Percentiles rank a stretch among this genome's conserved stretches.
Conservation (phyloP, 225 moss, liverwort and hornwort species). For the Antitrichia curtipendula region DNA sequence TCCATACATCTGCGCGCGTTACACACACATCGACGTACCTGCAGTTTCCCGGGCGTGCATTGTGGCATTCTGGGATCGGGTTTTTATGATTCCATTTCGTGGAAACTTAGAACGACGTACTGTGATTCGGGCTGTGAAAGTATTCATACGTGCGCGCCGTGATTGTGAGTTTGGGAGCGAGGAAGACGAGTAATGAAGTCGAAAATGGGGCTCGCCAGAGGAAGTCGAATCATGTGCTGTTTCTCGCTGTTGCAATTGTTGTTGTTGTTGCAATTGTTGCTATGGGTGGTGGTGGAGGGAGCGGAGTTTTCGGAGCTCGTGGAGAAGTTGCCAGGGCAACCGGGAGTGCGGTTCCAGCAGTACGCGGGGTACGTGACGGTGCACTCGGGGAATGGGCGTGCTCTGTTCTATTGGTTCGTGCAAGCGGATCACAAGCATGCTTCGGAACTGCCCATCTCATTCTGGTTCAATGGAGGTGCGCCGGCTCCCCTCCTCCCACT, state of each 20-base stretch:
- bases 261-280: not conserved
- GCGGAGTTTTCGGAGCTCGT: conserved; percentile 36
- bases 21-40: not conserved
- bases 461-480: conserved; percentile 90
- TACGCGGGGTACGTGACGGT: conserved; percentile 81
- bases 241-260: not conserved
- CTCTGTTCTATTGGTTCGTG: conserved; percentile 79
- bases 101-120: no score
- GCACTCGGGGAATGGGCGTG: conserved; percentile 29
- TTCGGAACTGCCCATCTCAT: conserved; percentile 33
- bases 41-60: not conserved
- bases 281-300: not conserved
- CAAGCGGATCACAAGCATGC: conserved; percentile 46
- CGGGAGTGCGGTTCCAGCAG: conserved; percentile 51
- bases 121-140: not conserved
- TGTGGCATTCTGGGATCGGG: not conserved
- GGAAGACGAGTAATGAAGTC: not conserved
- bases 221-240: not conserved
- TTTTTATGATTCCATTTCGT: not conserved
- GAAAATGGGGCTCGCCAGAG: not conserved
- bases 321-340: conserved; percentile 50
- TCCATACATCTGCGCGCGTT: not conserved
- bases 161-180: not conserved
- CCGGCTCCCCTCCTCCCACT: not conserved
- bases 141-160: not conserved